Evolutionary conservation across 192 early-diverging fungal species (phyloP).

Genomic region (Linnemannia schmuckeri): DNA sequence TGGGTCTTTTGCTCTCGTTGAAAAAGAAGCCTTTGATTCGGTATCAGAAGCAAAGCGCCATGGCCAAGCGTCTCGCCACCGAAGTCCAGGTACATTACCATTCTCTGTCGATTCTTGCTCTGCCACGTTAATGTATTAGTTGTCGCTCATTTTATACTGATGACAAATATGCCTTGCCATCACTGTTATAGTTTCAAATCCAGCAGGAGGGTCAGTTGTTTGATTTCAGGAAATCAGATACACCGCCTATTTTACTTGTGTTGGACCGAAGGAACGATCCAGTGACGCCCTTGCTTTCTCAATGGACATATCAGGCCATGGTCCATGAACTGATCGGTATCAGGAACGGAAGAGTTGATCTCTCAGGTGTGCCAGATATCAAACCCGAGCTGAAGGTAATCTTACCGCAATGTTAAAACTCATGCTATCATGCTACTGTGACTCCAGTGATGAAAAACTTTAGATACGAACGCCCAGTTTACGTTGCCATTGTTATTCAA

Average conservation of each 20-base stretch:
- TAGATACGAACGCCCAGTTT: background rate
- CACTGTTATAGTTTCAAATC: conserved; percentile 74
- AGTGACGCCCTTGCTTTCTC: conserved; percentile 91
- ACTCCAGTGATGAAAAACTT: background rate
- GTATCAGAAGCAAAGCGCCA: conserved; percentile 85
- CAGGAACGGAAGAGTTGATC: conserved; percentile 91
- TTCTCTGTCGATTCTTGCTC: background rate
- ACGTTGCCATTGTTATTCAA: background rate
- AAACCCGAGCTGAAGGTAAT: conserved; percentile 83
- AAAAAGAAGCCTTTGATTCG: conserved; percentile 95
- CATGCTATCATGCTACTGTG: background rate
- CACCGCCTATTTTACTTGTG: conserved; percentile 89
- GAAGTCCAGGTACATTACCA: conserved; percentile 76
- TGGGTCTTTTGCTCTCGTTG: conserved; percentile 82
- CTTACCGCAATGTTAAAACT: background rate
- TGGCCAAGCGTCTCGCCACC: conserved; percentile 86
- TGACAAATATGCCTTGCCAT: background rate
- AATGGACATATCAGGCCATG: conserved; percentile 99
- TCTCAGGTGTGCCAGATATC: conserved; percentile 86
- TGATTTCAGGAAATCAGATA: conserved; percentile 83
- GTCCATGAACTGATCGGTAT: conserved; percentile 97
- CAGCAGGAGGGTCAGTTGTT: conserved; percentile 81
- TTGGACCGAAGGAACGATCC: conserved; percentile 97
- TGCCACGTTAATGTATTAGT: background rate
- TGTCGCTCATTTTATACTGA: background rate